phyloP scores from a whole-genome alignment of 1,284 basidiomycete species.

The Veloporphyrellus conicus region DNA sequence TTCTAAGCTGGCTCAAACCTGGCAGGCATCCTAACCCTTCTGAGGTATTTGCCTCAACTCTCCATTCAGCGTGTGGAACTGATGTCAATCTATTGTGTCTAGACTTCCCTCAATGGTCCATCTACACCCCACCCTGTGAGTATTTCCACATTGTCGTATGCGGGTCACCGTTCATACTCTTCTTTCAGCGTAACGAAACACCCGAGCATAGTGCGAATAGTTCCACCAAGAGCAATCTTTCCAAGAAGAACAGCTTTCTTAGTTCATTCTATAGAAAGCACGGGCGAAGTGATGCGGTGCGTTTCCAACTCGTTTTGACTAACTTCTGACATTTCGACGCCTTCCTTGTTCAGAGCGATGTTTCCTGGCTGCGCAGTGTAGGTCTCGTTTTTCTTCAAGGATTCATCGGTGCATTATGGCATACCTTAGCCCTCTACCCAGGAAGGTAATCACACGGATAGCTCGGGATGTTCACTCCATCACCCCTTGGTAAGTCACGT shows the following conservation, averaged over 20 bases:
- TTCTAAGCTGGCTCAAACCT: background rate
- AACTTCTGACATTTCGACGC: background rate
- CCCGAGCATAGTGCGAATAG: background rate
- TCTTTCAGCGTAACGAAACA: conserved; percentile 2
- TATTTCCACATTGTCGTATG: background rate
- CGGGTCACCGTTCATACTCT: background rate
- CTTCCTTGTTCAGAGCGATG: conserved; percentile 4
- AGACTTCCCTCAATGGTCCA: background rate
- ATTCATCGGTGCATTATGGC: background rate
- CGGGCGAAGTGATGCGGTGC: conserved; percentile 2
- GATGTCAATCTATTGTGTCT: background rate
- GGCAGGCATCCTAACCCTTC: background rate
- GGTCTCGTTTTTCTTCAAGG: background rate
- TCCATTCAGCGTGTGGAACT: background rate
- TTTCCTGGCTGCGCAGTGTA: conserved; percentile 4
- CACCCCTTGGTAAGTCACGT: conserved; percentile 2
- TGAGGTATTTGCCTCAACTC: background rate
- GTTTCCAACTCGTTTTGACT: background rate
- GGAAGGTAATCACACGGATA: background rate
- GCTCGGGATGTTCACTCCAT: background rate
- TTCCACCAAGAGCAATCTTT: background rate
- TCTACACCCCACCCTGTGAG: background rate
- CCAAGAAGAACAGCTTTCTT: background rate
- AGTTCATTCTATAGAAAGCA: background rate
- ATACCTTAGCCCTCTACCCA: conserved; percentile 5